Evolutionary conservation across 2,329 filamentous ascomycete species (phyloP), one percentile per base, ranked within the genome.

Genomic region (Pyricularia grisea): DNA sequence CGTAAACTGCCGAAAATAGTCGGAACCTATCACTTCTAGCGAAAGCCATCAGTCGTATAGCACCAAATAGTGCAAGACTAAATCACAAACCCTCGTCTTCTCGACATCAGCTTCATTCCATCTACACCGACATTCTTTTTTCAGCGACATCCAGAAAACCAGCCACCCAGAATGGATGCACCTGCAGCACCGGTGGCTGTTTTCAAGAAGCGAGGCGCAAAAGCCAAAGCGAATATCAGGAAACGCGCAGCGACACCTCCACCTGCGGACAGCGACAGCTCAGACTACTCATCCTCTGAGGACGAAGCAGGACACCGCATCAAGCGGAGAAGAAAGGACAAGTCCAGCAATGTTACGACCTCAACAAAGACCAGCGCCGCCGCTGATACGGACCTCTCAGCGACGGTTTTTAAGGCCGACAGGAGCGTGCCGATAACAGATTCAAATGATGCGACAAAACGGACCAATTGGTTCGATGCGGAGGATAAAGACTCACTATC

Each of bases 401-500:
- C 86, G 70, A 85, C 87, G 65, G 79, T 85, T 72, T 87, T 86
- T 78, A 78, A 84, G 68, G 86, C 89, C 69, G 85, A 92, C 77
- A 84, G 89, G 72, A 84, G 81, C 69, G 79, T 87, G 28, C 83
- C 84, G 72, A 88, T 93, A 73, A 83, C 88, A 73, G 84, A 84
- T 72, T 87, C 86, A 74, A 94, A 94, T 77, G 94, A 97, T 77
- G 94, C 95, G 25, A 98, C 94, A 1, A 97, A 96, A 75, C 86
- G 89, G 63, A 90, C 87, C 69, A 92, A 97, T 77, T 97, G 93
- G 94, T 95, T 91, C 79, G 93, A 97, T 71, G 92, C 94, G 70
- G 83, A 85, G n/a, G 80, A 83, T 28, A 79, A 81, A 65, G 84
- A 84, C 66, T 76, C 76, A 1, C 70, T 81, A 6, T 81, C 81